phyloP scores from a whole-genome alignment of 805 yeast genomes.

The Zygoascus tannicola region DNA sequence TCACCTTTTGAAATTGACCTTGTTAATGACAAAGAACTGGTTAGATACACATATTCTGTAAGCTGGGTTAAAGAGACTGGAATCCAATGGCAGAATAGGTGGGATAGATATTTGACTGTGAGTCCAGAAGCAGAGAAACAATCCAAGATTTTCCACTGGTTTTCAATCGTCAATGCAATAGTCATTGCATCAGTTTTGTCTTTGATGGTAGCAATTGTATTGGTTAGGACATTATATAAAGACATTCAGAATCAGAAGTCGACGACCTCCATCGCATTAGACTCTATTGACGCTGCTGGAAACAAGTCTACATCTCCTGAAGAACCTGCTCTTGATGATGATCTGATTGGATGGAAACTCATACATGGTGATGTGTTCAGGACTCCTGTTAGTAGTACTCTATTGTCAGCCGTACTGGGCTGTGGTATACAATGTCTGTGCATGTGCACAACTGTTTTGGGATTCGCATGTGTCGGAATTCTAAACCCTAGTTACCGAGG shows the following conservation, averaged over 20 bases:
- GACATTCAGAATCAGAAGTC: slow-evolving; percentile 32
- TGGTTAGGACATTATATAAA: slow-evolving; percentile 45
- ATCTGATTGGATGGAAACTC: slow-evolving; percentile 42
- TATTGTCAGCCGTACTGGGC: slow-evolving; percentile 52
- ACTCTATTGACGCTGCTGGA: neutral
- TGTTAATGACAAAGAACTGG: slow-evolving; percentile 3
- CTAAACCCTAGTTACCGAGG: slow-evolving; percentile 61
- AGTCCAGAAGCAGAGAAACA: slow-evolving; percentile 32
- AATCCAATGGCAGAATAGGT: slow-evolving; percentile 56
- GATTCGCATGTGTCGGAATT: slow-evolving; percentile 45
- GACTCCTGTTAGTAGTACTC: slow-evolving; percentile 39
- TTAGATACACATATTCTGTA: slow-evolving; percentile 74
- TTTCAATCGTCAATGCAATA: slow-evolving; percentile 62
- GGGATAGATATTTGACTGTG: slow-evolving; percentile 57
- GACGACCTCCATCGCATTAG: too few species aligned
- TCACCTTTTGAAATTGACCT: slow-evolving; percentile 46
- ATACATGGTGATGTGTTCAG: slow-evolving; percentile 45
- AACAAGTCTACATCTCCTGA: slow-evolving; percentile 2
- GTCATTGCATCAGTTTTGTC: slow-evolving; percentile 56
- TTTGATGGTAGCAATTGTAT: slow-evolving; percentile 53
- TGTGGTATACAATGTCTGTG: slow-evolving; percentile 68
- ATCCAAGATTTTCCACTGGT: slow-evolving; percentile 52
- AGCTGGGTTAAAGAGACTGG: slow-evolving; percentile 78
- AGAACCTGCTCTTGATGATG: slow-evolving; percentile 20
- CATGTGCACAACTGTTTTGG: slow-evolving; percentile 47